Conservation (phyloP, 78 protist genomes). For the Cavenderia fasciculata region DNA sequence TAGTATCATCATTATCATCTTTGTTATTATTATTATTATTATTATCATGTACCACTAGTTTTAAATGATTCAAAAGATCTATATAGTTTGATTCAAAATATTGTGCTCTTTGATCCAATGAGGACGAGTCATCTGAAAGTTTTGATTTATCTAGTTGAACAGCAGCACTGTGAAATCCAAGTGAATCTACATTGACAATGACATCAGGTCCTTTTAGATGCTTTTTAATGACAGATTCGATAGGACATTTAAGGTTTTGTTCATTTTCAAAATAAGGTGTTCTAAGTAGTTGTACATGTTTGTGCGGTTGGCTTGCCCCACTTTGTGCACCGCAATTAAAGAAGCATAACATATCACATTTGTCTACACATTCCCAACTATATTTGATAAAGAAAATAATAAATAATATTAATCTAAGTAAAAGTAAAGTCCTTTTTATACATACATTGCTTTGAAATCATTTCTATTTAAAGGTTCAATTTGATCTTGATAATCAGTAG, state of each 20-base stretch:
- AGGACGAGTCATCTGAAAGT: no score
- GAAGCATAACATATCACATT: constrained; percentile 63
- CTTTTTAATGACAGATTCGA: constrained; percentile 14
- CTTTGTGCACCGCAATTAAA: constrained; percentile 70
- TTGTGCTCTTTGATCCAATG: neutral
- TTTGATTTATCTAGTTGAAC: neutral
- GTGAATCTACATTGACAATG: neutral
- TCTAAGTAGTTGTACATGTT: constrained; percentile 51
- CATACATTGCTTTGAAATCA: constrained; percentile 67
- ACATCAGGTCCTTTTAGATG: neutral
- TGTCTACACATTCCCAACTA: constrained; percentile 61
- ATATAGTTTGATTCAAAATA: constrained; percentile 19
- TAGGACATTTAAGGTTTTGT: constrained; percentile 26
- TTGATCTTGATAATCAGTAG: constrained; percentile 45
- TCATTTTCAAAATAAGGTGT: constrained; percentile 36
- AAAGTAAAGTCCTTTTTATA: no score
- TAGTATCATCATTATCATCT: neutral
- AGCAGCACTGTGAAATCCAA: constrained; percentile 43
- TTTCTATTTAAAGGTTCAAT: constrained; percentile 22
- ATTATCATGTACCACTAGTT: neutral
- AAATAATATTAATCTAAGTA: neutral
- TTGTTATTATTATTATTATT: neutral
- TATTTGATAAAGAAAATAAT: neutral
- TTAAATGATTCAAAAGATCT: constrained; percentile 19
- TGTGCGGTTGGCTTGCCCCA: constrained; percentile 76